Conservation (phyloP, 495 filamentous ascomycete genomes). For the Neurospora sp. region DNA sequence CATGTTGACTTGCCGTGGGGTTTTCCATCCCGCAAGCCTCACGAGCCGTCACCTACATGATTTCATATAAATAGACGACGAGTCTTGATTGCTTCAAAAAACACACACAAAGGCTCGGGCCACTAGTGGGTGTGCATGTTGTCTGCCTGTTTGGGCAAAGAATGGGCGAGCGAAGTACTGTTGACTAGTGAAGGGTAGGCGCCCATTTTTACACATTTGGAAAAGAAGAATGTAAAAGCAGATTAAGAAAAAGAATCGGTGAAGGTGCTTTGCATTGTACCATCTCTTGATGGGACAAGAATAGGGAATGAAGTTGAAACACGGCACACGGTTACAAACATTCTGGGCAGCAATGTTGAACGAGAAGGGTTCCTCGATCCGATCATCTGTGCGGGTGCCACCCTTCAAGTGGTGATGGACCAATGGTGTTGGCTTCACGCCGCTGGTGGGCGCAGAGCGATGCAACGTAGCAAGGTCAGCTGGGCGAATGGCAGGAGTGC, state of each 20-base stretch:
- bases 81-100: background rate
- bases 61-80: background rate
- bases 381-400: background rate
- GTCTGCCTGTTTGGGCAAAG: background rate
- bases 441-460: background rate
- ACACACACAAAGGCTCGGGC: background rate
- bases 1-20: background rate
- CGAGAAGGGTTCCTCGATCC: background rate
- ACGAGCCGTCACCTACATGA: background rate
- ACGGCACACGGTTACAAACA: background rate
- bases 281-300: background rate
- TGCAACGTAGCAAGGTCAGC: background rate
- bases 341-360: background rate
- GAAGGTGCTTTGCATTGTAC: background rate
- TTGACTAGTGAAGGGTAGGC: background rate
- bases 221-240: background rate
- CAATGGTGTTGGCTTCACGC: background rate
- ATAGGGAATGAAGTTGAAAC: background rate
- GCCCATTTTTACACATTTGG: background rate
- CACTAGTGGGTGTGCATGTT: background rate
- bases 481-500: background rate
- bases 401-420: background rate
- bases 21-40: background rate
- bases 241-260: background rate
- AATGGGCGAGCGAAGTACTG: background rate